phyloP scores from a whole-genome alignment of 2,329 filamentous ascomycete species.

The Colletotrichum sp. region DNA sequence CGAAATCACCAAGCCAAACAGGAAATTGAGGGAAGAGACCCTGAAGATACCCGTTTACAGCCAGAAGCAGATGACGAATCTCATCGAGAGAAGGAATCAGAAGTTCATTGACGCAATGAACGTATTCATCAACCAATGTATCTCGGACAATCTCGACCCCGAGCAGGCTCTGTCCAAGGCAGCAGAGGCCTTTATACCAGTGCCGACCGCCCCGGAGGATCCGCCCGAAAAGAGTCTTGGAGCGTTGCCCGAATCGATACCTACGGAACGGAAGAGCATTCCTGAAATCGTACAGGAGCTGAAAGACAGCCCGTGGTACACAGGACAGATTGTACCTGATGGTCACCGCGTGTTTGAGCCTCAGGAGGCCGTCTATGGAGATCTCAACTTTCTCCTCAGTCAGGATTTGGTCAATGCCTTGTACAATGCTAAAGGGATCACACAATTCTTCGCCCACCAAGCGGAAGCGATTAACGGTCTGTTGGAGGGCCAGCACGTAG shows the following conservation, averaged over 20 bases:
- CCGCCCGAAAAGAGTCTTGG: constrained; percentile 37
- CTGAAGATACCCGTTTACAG: constrained; percentile 92
- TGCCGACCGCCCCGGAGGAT: constrained; percentile 51
- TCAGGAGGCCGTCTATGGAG: constrained; percentile 81
- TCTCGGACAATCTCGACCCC: constrained; percentile 68
- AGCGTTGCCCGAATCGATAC: constrained; percentile 73
- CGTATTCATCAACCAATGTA: constrained; percentile 77
- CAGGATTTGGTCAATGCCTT: constrained; percentile 94
- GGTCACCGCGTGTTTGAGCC: constrained; percentile 91
- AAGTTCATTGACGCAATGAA: constrained; percentile 84
- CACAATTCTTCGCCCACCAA: constrained; percentile 88
- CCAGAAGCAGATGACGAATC: constrained; percentile 86
- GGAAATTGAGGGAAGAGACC: constrained; percentile 76
- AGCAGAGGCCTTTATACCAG: constrained; percentile 66
- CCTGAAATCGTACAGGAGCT: constrained; percentile 87
- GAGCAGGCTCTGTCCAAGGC: constrained; percentile 67
- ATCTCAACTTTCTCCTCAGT: constrained; percentile 84
- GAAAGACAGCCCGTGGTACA: constrained; percentile 85
- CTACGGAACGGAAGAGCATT: constrained; percentile 79
- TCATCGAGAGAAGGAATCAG: constrained; percentile 88
- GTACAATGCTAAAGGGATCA: constrained; percentile 90
- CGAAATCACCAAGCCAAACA: constrained; percentile 70
- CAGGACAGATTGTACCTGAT: constrained; percentile 89
- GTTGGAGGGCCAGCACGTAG: constrained; percentile 82
- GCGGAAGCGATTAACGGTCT: constrained; percentile 91